A percentile compares a stretch with the other conserved stretches of the same genome.
phyloP scores from a whole-genome alignment of 139 green algal species.

The Chlamydomonas applanata region DNA sequence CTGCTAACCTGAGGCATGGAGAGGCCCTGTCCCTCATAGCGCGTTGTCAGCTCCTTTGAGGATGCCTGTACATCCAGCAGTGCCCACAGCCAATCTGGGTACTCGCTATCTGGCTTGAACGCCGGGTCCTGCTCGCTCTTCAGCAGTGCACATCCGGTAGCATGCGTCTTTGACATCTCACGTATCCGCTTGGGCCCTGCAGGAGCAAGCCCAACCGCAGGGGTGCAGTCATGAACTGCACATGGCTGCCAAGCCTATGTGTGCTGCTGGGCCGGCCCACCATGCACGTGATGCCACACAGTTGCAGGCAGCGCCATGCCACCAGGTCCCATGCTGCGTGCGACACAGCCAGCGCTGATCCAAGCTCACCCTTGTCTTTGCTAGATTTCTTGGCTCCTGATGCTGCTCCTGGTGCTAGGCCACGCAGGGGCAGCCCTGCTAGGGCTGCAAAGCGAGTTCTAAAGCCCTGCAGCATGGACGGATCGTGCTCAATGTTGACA shows the following conservation, averaged over 20 bases:
- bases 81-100: slow-evolving; percentile 60
- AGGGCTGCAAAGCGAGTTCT: slow-evolving; percentile 35
- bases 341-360: no score
- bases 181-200: slow-evolving; percentile 40
- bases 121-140: slow-evolving; percentile 56
- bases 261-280: no score
- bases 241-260: no score
- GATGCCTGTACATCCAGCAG: slow-evolving; percentile 37
- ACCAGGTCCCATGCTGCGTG: no score
- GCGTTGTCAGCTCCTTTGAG: slow-evolving; percentile 47
- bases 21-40: slow-evolving; percentile 38
- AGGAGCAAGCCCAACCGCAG: no score
- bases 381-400: slow-evolving; percentile 22
- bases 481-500: slow-evolving; percentile 1
- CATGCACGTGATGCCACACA: no score
- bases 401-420: slow-evolving; percentile 13
- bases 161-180: slow-evolving; percentile 42
- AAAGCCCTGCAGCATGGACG: slow-evolving; percentile 18
- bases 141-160: slow-evolving; percentile 48
- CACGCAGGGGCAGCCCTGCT: slow-evolving; percentile 31
- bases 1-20: slow-evolving; percentile 41
- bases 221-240: no score
- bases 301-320: no score
- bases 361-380: slow-evolving; percentile 36
- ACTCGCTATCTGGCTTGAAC: slow-evolving; percentile 52